These are phyloP conservation scores for Xerocomus brunneocitrinus DNA, from an alignment of 768 basidiomycete genomes.

Conservation along the genomic window DNA sequence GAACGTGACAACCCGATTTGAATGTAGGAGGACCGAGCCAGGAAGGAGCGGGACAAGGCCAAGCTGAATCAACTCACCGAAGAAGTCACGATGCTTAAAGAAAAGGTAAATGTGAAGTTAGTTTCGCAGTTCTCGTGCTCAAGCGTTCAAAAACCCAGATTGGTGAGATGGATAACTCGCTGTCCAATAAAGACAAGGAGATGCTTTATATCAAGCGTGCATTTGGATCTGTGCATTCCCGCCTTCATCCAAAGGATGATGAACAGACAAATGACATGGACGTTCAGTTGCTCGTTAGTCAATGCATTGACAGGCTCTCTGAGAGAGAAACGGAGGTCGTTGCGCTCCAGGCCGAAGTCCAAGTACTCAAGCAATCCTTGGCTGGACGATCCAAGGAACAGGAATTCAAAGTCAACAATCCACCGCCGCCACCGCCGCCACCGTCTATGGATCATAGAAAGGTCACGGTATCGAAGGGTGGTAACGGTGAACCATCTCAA, in stretches of 20 bases:
- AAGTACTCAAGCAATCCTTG: conserved; percentile 47
- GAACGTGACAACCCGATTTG: background rate
- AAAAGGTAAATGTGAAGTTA: conserved; percentile 44
- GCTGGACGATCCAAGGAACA: conserved; percentile 55
- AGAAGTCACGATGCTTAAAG: conserved; percentile 68
- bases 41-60: conserved; percentile 67
- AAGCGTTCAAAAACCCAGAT: conserved; percentile 36
- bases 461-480: conserved; percentile 5
- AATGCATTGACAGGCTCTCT: conserved; percentile 62
- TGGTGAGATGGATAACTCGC: conserved; percentile 44
- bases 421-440: conserved; percentile 63
- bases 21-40: conserved; percentile 63
- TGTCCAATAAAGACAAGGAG: conserved; percentile 65
- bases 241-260: conserved; percentile 57
- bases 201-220: conserved; percentile 74
- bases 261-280: conserved; percentile 51
- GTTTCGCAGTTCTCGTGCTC: background rate
- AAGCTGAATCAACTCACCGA: conserved; percentile 71
- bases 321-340: conserved; percentile 66
- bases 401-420: conserved; percentile 63
- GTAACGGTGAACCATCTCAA: conserved; percentile 5
- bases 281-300: conserved; percentile 63
- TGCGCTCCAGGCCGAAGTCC: conserved; percentile 46
- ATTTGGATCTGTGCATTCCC: conserved; percentile 81
- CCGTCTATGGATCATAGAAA: conserved; percentile 31